Evolutionary conservation across 176 grass and related monocot species (phyloP).

Genomic region (Musa acuminata): DNA sequence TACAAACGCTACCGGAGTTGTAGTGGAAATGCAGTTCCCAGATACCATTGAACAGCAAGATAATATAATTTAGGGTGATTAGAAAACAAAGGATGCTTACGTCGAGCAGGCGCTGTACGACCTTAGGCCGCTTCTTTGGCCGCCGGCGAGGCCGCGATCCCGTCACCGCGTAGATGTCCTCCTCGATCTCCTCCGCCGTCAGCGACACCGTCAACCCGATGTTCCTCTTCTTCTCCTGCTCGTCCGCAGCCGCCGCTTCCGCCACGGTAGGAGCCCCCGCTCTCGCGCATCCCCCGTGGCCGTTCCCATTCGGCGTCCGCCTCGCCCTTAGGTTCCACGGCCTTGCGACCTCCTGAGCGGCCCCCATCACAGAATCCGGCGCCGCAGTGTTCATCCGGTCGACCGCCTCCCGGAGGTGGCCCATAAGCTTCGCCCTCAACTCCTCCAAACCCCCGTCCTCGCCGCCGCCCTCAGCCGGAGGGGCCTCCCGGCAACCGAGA

Average conservation of each 20-base stretch:
- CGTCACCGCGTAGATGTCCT: slow-evolving; percentile 90
- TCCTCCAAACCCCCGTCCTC: slow-evolving; percentile 29
- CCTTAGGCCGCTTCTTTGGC: slow-evolving; percentile 63
- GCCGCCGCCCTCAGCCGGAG: background rate
- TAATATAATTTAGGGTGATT: background rate
- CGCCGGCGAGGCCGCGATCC: slow-evolving; percentile 77
- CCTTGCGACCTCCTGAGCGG: slow-evolving; percentile 4
- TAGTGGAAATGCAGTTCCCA: background rate
- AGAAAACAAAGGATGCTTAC: slow-evolving; percentile 30
- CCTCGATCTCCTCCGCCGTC: slow-evolving; percentile 77
- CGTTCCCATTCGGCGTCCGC: slow-evolving; percentile 21
- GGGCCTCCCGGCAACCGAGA: slow-evolving; percentile 11
- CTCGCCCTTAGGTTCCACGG: slow-evolving; percentile 85
- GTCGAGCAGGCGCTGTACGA: slow-evolving; percentile 83
- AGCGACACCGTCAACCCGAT: slow-evolving; percentile 48
- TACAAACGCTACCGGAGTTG: background rate
- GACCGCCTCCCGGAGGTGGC: slow-evolving; percentile 41
- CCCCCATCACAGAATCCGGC: background rate
- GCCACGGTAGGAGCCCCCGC: background rate
- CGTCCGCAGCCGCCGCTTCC: background rate
- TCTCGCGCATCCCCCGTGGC: background rate
- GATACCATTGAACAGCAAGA: background rate
- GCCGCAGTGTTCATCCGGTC: slow-evolving; percentile 27
- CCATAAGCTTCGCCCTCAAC: slow-evolving; percentile 61
- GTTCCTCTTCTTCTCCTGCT: slow-evolving; percentile 16